Conservation (phyloP, 2,329 filamentous ascomycete species). For the Hymenoscyphus fructigenus region DNA sequence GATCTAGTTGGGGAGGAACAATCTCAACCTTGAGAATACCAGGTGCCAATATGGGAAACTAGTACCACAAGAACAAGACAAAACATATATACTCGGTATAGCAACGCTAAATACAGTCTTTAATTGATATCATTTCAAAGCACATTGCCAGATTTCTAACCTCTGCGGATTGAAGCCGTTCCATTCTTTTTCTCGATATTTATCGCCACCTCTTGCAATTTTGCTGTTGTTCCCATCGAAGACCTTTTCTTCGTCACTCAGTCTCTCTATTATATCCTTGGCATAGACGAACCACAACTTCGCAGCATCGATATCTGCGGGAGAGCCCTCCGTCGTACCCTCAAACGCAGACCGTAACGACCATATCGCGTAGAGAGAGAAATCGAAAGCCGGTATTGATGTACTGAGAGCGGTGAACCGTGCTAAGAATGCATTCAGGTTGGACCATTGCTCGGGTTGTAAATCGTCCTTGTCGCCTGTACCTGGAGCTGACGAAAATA, state of each 20-base stretch:
- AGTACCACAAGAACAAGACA: too few relatives aligned
- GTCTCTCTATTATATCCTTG: conserved; percentile 19
- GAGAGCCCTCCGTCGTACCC: conserved; percentile 13
- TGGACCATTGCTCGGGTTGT: conserved; percentile 20
- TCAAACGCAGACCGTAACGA: conserved; percentile 34
- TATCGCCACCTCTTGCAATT: conserved; percentile 21
- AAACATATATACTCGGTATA: too few relatives aligned
- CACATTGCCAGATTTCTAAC: conserved; percentile 30
- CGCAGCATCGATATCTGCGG: conserved; percentile 26
- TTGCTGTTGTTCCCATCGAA: conserved; percentile 19
- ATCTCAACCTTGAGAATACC: too few relatives aligned
- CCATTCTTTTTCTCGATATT: conserved; percentile 29
- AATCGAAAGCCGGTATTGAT: conserved; percentile 26
- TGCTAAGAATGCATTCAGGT: conserved; percentile 32
- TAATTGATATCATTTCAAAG: not conserved
- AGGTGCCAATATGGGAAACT: too few relatives aligned
- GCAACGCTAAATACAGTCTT: not conserved
- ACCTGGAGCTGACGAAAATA: conserved; percentile 8
- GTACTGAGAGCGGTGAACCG: conserved; percentile 28
- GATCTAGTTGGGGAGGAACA: too few relatives aligned
- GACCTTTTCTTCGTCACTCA: conserved; percentile 14
- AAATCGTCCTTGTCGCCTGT: conserved; percentile 17
- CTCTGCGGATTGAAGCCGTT: conserved; percentile 33
- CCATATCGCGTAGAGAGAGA: conserved; percentile 35
- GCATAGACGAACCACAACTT: conserved; percentile 30